Conservation (phyloP, 345 rosid genomes). For the Psidium guajava region DNA sequence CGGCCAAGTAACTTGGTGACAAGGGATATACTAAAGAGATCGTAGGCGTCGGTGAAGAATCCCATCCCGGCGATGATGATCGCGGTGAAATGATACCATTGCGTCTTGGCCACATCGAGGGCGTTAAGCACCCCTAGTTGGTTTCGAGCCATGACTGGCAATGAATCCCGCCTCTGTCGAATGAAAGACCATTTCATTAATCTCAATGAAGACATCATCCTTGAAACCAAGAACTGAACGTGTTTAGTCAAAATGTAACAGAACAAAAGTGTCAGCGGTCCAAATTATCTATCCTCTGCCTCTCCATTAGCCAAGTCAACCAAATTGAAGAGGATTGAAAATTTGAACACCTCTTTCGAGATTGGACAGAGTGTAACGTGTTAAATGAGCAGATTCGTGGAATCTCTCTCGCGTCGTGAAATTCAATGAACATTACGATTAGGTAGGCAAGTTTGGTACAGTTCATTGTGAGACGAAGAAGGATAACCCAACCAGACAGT, state of each 20-base stretch:
- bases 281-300: not conserved
- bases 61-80: conserved; percentile 85
- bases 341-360: not conserved
- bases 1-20: conserved; percentile 77
- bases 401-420: too few relatives aligned
- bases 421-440: too few relatives aligned
- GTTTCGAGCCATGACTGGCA: conserved; percentile 26
- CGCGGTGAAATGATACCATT: conserved; percentile 53
- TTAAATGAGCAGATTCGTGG: not conserved
- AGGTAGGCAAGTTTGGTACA: not conserved
- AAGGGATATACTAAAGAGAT: conserved; percentile 69
- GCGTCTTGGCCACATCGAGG: conserved; percentile 62
- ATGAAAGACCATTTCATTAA: not conserved
- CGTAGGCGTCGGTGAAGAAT: conserved; percentile 78
- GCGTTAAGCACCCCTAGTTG: conserved; percentile 38
- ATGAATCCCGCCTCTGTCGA: not conserved
- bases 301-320: not conserved
- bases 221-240: not conserved
- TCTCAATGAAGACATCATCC: not conserved
- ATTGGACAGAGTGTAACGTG: not conserved
- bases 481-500: not conserved
- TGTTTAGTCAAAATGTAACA: not conserved
- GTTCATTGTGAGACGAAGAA: not conserved
- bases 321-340: not conserved
- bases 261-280: not conserved